Evolutionary conservation across 495 filamentous ascomycete species (phyloP), one percentile per base, ranked within the genome.

Genomic region (Xylaria curta): DNA sequence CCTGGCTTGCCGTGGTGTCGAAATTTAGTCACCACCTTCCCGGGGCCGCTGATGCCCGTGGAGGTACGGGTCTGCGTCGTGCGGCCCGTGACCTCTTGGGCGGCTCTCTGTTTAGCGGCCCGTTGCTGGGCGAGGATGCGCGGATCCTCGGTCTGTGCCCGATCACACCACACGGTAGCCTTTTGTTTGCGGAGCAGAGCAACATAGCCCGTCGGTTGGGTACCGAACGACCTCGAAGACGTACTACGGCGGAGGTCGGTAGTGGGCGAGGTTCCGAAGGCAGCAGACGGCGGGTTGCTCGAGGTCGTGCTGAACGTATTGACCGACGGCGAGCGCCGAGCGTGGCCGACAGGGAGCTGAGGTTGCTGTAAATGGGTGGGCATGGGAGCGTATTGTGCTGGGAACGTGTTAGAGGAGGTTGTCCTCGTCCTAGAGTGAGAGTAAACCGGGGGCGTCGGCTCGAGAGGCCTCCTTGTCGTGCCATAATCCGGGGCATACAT

Each of bases 111-210:
- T 83, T 95, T 97, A 64, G 94, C 97, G 3, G 89, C 89, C 69
- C 91, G 87, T 76, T 97, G 93, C 75, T 92, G 89, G 31, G 93
- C 94, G 7, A 91, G 80, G 67, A 97, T 78, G 28, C 94, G 87
- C 12, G 97, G 93, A 81, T 99, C 97, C 81, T 98, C 94, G 63
- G 91, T 89, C 76, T 99, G 96, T 17, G 94, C 88, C 66, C 95
- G 94, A 74, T 98, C 97, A 81, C 95, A 98, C 96, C 96, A 99
- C 9, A 99, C 96, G 0, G 96, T 99, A 38, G 94, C 96, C 78
- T 98, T 99, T 78, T 99, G 96, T 75, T 93, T 93, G 60, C 96
- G 89, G 84, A 99, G 91, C 12, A 98, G 85, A 17, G 96, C 95
- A 28, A 99, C 96, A 81, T 99, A 99, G 73, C 92, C 89, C 38